A percentile compares a stretch with the other conserved stretches of the same genome.
Conservation (phyloP, 305 asterid species). For the Solanum hybrid region DNA sequence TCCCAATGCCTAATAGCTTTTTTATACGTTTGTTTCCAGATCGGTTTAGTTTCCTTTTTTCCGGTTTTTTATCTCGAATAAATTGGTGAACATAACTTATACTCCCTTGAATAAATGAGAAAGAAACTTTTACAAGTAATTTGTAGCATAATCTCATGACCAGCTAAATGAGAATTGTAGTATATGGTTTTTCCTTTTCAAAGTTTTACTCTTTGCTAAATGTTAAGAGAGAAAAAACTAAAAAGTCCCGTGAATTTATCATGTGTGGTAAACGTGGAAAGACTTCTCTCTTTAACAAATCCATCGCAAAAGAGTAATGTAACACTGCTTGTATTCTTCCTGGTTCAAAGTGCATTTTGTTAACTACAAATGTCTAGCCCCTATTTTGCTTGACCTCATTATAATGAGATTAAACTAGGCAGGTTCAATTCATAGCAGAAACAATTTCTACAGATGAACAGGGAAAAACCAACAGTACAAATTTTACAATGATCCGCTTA, state of each 20-base stretch:
- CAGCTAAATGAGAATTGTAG: background rate
- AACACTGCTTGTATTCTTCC: background rate
- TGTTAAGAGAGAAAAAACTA: background rate
- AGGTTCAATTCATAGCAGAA: background rate
- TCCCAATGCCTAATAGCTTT: background rate
- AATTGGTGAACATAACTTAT: background rate
- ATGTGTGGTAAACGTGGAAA: background rate
- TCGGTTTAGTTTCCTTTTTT: background rate
- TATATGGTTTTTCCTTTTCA: background rate
- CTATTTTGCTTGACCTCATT: background rate
- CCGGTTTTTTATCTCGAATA: background rate
- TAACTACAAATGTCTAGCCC: background rate
- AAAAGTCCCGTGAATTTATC: background rate
- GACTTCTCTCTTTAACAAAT: background rate
- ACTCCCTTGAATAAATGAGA: background rate
- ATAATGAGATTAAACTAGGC: background rate
- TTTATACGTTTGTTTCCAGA: background rate
- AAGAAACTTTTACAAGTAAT: background rate
- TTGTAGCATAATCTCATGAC: background rate
- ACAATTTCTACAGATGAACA: too few relatives aligned
- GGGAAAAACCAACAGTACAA: background rate
- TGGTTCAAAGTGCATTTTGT: background rate
- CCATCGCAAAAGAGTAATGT: background rate
- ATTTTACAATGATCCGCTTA: too few relatives aligned
- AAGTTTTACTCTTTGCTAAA: background rate